Evolutionary conservation across 306 rosid genomes (phyloP), one percentile per base, ranked within the genome.

Genomic region (Rosa persica): DNA sequence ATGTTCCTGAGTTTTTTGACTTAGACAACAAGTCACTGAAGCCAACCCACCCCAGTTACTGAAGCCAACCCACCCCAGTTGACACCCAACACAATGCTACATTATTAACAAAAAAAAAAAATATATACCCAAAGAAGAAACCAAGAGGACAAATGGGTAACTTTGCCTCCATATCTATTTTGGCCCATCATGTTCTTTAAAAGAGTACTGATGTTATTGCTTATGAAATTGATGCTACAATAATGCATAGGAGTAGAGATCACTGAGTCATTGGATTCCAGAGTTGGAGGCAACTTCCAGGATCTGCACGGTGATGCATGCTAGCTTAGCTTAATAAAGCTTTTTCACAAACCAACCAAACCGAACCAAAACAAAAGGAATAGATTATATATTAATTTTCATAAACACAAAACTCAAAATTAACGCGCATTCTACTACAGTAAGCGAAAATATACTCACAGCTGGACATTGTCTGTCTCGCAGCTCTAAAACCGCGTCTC

Each of bases 401-500:
- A 43, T 43, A 43, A 84, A 80, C 39, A 16, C 43, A 84, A 47
- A 27, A 47, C 42, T 67, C 22, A 61, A 52, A 25, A 74, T 36
- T 71, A 72, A 80, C 85, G 87, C 84, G 86, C 86, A 82, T 76
- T 74, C 16, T 17, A 70, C 52, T 25, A 71, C 55, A 77, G 85
- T 78, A 73, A 49, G 67, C 43, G 61, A 72, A 36, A 27, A 46
- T 27, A 76, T 40, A 67, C 40, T 34, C 60, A 6, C 98, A 91
- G 98, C 96, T 93, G 97, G 84, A 81, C 81, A 85, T 80, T 38
- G 85, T 80, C 98, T 93, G 97, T 78, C 89, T 67, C 78, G 86
- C 90, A 85, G 80, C 81, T 83, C 87, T 70, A 72, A 93, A 91
- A 90, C 86, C 98, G 98, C 97, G 97, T 93, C 48, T 66, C 61